Base-by-base conservation (phyloP, 495 filamentous ascomycete species). In the Cercophora sp. region DNA sequence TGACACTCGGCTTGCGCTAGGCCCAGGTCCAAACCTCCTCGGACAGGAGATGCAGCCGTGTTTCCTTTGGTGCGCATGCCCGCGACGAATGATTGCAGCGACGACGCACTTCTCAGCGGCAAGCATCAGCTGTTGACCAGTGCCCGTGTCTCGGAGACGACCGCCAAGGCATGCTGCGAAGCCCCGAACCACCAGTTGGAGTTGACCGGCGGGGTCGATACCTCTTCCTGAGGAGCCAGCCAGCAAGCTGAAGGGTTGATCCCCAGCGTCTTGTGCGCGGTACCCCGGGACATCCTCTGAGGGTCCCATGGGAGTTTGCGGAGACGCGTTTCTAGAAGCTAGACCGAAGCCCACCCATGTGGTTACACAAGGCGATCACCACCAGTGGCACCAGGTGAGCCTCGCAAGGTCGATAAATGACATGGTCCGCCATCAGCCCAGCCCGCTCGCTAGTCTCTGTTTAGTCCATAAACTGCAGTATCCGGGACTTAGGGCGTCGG, bases 271-370 rank as follows among this genome's bases (percentile, higher is more conserved):
- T n/a, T n/a, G n/a, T n/a, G n/a, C n/a, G n/a, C n/a, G n/a, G 40
- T 43, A 24, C 20, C 22, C 11, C 18, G 40, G 40, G 18, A 43
- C 22, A 22, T 43, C 20, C 19, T n/a, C n/a, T 20, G 18, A n/a
- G 29, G 46, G 16, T 36, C 11, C 20, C n/a, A 16, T 9, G 26
- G 22, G 44, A 42, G 45, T 25, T 22, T 51, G 55, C 42, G 48
- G 59, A 55, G 56, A 45, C 26, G 46, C 15, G 20, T 36, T 63
- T 63, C 60, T 63, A 63, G 60, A 63, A 63, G 42, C 29, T 35
- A 52, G 41, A 52, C 54, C 47, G 57, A 63, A 63, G 41, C 18
- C 31, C 51, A 27, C 35, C 39, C 32, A 48, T 39, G 48, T 58
- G 57, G 60, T 56, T 55, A 49, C 60, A 48, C 58, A 60, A 36